Evolutionary conservation across 345 rosid genomes (phyloP), one percentile per base, ranked within the genome.

Genomic region (Citrus inodora): DNA sequence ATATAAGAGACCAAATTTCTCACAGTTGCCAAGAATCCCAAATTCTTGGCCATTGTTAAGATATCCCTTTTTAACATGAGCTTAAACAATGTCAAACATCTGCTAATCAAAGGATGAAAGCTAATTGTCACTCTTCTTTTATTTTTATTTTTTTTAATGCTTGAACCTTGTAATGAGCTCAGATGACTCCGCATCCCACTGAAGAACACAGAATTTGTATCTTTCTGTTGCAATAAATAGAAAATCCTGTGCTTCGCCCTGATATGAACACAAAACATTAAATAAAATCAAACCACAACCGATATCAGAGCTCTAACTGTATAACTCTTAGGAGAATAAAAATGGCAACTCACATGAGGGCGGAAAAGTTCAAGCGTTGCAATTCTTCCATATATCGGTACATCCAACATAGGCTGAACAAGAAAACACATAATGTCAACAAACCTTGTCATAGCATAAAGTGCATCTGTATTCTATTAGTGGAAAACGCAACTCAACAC

Each of bases 351-450:
- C 86, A 95, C 99, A 82, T 92, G 92, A 67, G 99, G 97, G 42
- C 97, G 93, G 76, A 94, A 96, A 83, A 96, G 90, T 83, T 96
- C 95, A 65, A 96, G 83, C 0, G 95, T 96, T 2, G 97, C 95
- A 80, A 96, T 96, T 87, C 99, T 91, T 79, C 99, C 98, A 82
- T 94, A 94, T 75, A 96, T 84, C 19, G 97, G 98, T 73, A 94
- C 98, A 76, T 96, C 98, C 80, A 92, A 66, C 88, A 96, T 88
- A 79, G 91, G 92, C 99, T 95, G 92, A 86, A 84, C 7, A 68
- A 55, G 33, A 70, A 60, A 24, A 10, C 30, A 3, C 65, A 22
- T 3, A 60, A 9, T n/a, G n/a, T 73, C 8, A 73, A 37, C 21
- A 59, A 46, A 16, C 9, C 9, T 48, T 40, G 13, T 59, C 65